Conservation (phyloP, 139 green algal species). For the Chlorella vulgaris region DNA sequence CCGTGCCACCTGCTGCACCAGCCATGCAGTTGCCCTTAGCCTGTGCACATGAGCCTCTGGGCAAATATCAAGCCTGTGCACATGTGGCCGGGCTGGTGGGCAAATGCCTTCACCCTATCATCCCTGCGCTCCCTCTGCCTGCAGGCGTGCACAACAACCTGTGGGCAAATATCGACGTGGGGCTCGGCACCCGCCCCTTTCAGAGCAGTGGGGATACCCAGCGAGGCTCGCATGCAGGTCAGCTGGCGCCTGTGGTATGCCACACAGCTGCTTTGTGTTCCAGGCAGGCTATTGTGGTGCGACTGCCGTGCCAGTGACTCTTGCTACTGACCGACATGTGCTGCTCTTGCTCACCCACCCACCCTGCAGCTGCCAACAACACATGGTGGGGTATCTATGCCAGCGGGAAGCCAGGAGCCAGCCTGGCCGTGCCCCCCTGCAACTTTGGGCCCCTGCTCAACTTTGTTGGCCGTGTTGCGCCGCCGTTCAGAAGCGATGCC, state of each 20-base stretch:
- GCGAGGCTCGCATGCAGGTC: slow-evolving; percentile 1
- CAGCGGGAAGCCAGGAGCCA: neutral
- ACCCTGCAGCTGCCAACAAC: slow-evolving; percentile 8
- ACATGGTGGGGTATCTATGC: slow-evolving; percentile 9
- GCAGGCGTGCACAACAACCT: slow-evolving; percentile 20
- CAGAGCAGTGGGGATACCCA: neutral
- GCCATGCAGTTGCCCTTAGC: neutral
- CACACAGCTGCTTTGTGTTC: too few species aligned
- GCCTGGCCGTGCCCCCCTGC: neutral
- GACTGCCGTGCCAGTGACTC: too few species aligned
- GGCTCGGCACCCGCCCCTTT: slow-evolving; percentile 3
- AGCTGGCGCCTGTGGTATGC: too few species aligned
- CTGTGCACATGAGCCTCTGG: too few species aligned
- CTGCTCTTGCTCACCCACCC: neutral
- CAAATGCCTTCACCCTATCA: neutral
- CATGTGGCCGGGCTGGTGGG: neutral
- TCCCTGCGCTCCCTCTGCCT: neutral
- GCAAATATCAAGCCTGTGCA: neutral
- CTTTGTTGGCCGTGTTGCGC: neutral
- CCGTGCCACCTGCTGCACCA: too few species aligned
- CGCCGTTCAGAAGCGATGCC: neutral
- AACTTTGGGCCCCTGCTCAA: neutral
- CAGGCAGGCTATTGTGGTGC: too few species aligned
- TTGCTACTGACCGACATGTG: too few species aligned
- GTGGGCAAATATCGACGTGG: slow-evolving; percentile 8